Evolutionary conservation across 345 rosid species (phyloP), one percentile per base, ranked within the genome.

Genomic region (Physaria fendleri): DNA sequence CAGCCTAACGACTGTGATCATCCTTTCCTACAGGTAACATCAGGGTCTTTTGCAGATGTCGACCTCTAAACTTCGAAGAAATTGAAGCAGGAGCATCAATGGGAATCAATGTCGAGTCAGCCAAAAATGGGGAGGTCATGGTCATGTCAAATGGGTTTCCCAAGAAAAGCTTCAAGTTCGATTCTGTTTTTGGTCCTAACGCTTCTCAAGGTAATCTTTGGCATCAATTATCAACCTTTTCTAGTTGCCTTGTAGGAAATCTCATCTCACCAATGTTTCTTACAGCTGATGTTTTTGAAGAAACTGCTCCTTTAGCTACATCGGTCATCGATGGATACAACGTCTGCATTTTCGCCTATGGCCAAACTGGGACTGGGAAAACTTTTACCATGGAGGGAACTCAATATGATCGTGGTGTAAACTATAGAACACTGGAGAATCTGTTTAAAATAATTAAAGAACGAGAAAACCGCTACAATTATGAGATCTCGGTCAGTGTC

Each of bases 331-430:
- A 93, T 82, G 99, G 99, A 22, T 89, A 80, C 82, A 89, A 93
- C 60, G 99, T 83, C 12, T 93, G 97, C 71, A 83, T 93, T 53
- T 93, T 87, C 48, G 97, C 97, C 54, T 87, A 93, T 69, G 97
- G 99, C 32, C 99, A 93, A 75, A 93, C 99, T 34, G 99, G 99
- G 48, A 85, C 92, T 3, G 90, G 97, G 11, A 93, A 93, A 71
- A 89, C 95, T 43, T 93, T 82, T 62, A 89, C 97, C 24, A 93
- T 89, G 99, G 95, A 93, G 57, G 97, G 97, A 12, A 87, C 90
- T 64, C 79, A 74, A 43, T 79, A 81, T 54, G 86, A 81, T 28
- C 95, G 99, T 60, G 99, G 99, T 71, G 99, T 93, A 39, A 93
- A 93, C 69, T 93, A 81, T 56, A 82, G 90, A 73, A 89, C 84